These are phyloP conservation scores for Aspergillus ustus DNA, from an alignment of 2,329 filamentous ascomycete genomes.

Conservation along the genomic window DNA sequence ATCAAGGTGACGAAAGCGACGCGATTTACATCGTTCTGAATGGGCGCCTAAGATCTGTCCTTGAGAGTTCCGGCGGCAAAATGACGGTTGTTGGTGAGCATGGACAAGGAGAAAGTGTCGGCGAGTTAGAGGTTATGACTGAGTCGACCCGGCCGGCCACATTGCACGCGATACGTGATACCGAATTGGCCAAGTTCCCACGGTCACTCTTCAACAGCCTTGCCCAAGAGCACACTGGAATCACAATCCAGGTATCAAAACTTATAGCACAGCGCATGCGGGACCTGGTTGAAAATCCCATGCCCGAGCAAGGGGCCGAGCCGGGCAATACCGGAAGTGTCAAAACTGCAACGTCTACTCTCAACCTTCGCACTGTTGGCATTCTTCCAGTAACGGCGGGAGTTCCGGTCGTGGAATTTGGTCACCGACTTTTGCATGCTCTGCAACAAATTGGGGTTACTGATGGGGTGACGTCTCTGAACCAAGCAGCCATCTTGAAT, in stretches of 20 bases:
- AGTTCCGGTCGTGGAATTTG: conserved; percentile 93
- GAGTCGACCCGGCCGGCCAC: conserved; percentile 90
- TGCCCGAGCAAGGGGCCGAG: conserved; percentile 69
- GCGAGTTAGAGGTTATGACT: conserved; percentile 94
- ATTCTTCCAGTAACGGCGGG: conserved; percentile 89
- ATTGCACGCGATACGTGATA: conserved; percentile 93
- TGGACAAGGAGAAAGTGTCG: conserved; percentile 96
- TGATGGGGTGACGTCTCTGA: conserved; percentile 88
- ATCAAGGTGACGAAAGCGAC: conserved; percentile 93
- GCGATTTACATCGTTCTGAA: conserved; percentile 98
- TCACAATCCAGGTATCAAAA: conserved; percentile 98
- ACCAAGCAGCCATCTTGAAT: conserved; percentile 90
- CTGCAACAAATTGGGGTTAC: conserved; percentile 85
- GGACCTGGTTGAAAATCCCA: conserved; percentile 79
- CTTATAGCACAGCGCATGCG: conserved; percentile 97
- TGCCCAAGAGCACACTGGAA: conserved; percentile 94
- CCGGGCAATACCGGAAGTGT: conserved; percentile 57
- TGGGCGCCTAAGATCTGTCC: conserved; percentile 81
- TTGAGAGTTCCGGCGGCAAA: conserved; percentile 78
- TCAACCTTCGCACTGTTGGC: conserved; percentile 91
- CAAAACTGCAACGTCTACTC: conserved; percentile 72
- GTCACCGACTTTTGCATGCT: conserved; percentile 83
- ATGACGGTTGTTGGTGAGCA: conserved; percentile 89
- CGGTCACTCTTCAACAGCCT: conserved; percentile 96
- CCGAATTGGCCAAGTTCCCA: conserved; percentile 93